Base-by-base conservation (phyloP, 2,329 filamentous ascomycete genomes). In the Cladophialophora carrionii region DNA sequence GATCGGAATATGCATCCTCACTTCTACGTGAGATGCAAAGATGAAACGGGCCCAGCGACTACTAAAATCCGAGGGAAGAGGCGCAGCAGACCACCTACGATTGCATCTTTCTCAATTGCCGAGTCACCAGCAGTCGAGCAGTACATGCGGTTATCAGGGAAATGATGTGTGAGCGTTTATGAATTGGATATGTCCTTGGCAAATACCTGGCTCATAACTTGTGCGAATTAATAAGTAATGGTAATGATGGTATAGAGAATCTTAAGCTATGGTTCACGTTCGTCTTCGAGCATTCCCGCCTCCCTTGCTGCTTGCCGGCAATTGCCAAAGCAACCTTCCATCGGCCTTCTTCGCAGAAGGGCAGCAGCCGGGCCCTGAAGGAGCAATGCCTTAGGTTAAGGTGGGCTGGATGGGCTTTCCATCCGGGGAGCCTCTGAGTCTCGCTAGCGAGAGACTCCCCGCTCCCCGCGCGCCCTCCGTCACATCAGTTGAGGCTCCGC, bases 11-110 rank as follows among this genome's bases (percentile, higher is more conserved):
- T 32, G 43, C 68, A 70, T 59, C 66, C 66, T 17, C 68, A 70
- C 61, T 70, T 70, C 61, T 67, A 64, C 41, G 58, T 70, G 10
- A 48, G 55, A 7, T 68, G 61, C 59, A 54, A 54, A 41, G 64
- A 66, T 4, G 66, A 68, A 29, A 59, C 62, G 14, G 34, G 34
- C 7, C 24, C 51, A 10, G 52, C 10, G 10, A 48, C n/a, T 48
- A 22, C 57, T 22, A n/a, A 32, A 26, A 31, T n/a, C 4, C 32
- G 37, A 9, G 31, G 59, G 31, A 54, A 55, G 49, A 46, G 34
- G 24, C 49, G 51, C 4, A 55, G 59, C 26, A 43, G 24, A 51
- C 52, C 59, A 4, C 34, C 52, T 7, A 61, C 59, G 4, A 34
- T 61, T 5, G 22, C n/a, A 9, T 61, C 59, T 20, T 20, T 61